These are phyloP conservation scores for Rhizoctonia solani DNA, from an alignment of 1,284 basidiomycete species.

Conservation along the genomic window DNA sequence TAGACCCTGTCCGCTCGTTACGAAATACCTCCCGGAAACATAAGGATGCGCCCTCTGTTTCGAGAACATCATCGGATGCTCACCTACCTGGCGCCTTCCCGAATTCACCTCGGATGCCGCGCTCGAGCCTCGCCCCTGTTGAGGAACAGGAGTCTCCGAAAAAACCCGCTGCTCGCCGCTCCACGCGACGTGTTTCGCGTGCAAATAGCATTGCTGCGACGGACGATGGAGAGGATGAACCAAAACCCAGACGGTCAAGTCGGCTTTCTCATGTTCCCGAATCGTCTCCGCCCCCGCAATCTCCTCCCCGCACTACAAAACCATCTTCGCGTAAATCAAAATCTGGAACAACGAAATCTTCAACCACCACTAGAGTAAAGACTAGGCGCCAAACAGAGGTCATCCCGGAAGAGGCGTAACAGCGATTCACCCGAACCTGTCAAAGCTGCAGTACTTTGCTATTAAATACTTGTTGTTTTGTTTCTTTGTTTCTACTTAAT, in stretches of 20 bases:
- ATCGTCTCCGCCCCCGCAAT: slow-evolving; percentile 16
- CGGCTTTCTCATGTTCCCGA: slow-evolving; percentile 13
- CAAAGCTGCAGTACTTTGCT: background rate
- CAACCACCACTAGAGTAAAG: background rate
- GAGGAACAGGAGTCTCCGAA: slow-evolving; percentile 28
- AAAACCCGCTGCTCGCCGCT: slow-evolving; percentile 6
- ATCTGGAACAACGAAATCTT: background rate
- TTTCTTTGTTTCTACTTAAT: slow-evolving; percentile 10
- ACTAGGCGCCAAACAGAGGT: slow-evolving; percentile 6
- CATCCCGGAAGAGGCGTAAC: slow-evolving; percentile 23
- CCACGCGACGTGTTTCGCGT: slow-evolving; percentile 11
- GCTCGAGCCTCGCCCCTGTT: slow-evolving; percentile 1
- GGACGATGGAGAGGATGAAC: slow-evolving; percentile 30
- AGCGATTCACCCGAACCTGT: background rate
- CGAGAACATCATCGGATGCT: slow-evolving; percentile 1
- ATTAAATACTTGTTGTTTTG: slow-evolving; percentile 1
- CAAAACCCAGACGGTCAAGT: slow-evolving; percentile 6
- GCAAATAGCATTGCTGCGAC: slow-evolving; percentile 24
- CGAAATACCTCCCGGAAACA: background rate
- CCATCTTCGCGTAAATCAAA: slow-evolving; percentile 11
- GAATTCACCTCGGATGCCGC: slow-evolving; percentile 8
- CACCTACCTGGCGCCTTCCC: slow-evolving; percentile 20
- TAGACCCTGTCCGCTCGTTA: background rate
- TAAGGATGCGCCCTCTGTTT: background rate
- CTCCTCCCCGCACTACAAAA: slow-evolving; percentile 9